Evolutionary conservation across 1,139 yeast species (phyloP).

Genomic region (Kluyveromyces sp.): DNA sequence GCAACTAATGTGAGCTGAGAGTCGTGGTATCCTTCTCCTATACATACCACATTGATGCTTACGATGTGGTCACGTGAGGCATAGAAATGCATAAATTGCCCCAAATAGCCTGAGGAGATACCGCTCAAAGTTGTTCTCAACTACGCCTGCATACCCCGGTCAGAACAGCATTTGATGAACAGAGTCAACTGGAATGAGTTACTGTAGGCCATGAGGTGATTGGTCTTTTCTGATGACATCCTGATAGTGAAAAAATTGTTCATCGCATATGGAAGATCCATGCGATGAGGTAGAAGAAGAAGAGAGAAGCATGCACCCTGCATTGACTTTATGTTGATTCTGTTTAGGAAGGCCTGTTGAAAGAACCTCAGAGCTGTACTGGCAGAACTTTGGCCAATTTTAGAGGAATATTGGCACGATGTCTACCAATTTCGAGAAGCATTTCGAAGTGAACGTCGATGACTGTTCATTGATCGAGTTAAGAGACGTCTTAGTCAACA

Average conservation of each 20-base stretch:
- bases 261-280: neutral
- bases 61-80: too few species aligned
- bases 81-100: too few species aligned
- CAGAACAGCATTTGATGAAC: too few species aligned
- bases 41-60: too few species aligned
- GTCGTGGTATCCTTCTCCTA: too few species aligned
- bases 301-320: neutral
- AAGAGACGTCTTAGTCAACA: slow-evolving; percentile 62
- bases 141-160: too few species aligned
- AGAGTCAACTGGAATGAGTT: neutral
- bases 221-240: neutral
- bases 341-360: neutral
- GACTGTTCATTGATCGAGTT: slow-evolving; percentile 55
- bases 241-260: neutral
- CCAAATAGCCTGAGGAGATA: too few species aligned
- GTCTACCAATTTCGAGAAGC: slow-evolving; percentile 34
- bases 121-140: too few species aligned
- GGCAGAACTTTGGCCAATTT: neutral
- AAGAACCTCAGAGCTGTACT: neutral
- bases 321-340: neutral
- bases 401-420: slow-evolving; percentile 11
- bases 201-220: neutral
- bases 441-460: slow-evolving; percentile 33
- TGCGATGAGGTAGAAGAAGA: neutral
- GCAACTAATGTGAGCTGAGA: too few species aligned